phyloP scores from a whole-genome alignment of 2,329 filamentous ascomycete genomes.

The Allantophomopsis lycopodina region DNA sequence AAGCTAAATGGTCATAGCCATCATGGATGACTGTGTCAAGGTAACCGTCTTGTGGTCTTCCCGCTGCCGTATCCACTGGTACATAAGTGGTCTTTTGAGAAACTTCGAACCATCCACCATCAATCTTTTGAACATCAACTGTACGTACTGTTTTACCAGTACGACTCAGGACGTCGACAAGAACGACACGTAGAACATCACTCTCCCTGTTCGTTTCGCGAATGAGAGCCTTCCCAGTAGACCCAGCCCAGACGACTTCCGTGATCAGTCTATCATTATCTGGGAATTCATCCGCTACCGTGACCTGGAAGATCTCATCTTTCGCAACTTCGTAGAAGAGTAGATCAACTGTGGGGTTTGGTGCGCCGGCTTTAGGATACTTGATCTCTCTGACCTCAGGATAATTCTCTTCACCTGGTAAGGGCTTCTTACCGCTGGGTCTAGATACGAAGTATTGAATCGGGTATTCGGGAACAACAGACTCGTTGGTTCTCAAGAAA shows the following conservation, averaged over 20 bases:
- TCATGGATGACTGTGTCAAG: slow-evolving; percentile 82
- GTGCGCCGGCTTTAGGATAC: slow-evolving; percentile 89
- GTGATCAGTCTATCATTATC: slow-evolving; percentile 83
- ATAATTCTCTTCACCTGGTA: slow-evolving; percentile 68
- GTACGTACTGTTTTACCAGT: slow-evolving; percentile 68
- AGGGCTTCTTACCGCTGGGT: slow-evolving; percentile 60
- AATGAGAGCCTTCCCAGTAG: slow-evolving; percentile 61
- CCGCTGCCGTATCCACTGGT: slow-evolving; percentile 66
- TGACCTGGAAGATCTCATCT: slow-evolving; percentile 66
- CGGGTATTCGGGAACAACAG: slow-evolving; percentile 78
- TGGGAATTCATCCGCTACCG: slow-evolving; percentile 62
- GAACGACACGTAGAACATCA: slow-evolving; percentile 74
- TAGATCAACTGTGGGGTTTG: slow-evolving; percentile 81
- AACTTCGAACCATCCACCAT: slow-evolving; percentile 96
- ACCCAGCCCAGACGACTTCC: slow-evolving; percentile 80
- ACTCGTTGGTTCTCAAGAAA: slow-evolving; percentile 89
- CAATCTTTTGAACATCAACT: slow-evolving; percentile 68
- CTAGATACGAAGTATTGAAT: slow-evolving; percentile 86
- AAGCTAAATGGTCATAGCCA: slow-evolving; percentile 81
- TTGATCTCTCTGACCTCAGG: slow-evolving; percentile 88
- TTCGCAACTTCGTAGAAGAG: slow-evolving; percentile 78
- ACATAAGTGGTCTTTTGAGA: slow-evolving; percentile 76
- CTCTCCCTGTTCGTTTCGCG: slow-evolving; percentile 92
- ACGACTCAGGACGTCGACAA: slow-evolving; percentile 65
- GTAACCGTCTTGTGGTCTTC: slow-evolving; percentile 74